phyloP scores from a whole-genome alignment of 768 basidiomycete genomes.

The Holtermanniella nyarrowii region DNA sequence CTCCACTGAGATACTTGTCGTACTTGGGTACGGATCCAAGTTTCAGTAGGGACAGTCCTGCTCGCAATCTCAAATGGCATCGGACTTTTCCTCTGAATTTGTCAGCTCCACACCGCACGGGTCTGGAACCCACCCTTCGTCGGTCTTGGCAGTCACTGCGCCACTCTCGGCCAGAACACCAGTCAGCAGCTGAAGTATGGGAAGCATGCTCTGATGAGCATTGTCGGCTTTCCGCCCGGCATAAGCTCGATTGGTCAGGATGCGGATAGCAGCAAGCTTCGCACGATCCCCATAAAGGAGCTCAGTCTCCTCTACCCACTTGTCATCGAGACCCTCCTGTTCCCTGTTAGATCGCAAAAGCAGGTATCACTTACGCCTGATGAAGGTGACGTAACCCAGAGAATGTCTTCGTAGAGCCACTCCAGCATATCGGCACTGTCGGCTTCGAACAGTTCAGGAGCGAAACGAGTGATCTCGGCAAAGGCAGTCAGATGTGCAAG shows the following conservation, averaged over 20 bases:
- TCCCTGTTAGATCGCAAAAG: neutral
- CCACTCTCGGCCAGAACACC: constrained; percentile 63
- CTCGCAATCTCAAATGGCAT: constrained; percentile 71
- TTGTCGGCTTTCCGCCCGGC: constrained; percentile 49
- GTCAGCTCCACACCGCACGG: constrained; percentile 5
- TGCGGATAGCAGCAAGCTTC: constrained; percentile 66
- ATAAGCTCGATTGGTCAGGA: constrained; percentile 69
- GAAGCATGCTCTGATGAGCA: constrained; percentile 56
- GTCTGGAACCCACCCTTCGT: constrained; percentile 47
- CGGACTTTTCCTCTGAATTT: constrained; percentile 46
- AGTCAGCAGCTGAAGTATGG: constrained; percentile 65
- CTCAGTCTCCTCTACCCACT: constrained; percentile 66
- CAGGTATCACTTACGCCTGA: constrained; percentile 16
- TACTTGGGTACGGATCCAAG: constrained; percentile 50
- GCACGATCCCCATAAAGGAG: constrained; percentile 54
- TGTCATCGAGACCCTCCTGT: constrained; percentile 40
- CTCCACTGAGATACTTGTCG: constrained; percentile 48
- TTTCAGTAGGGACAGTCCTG: constrained; percentile 69
- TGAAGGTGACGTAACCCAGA: constrained; percentile 11
- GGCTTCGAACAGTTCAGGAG: constrained; percentile 64
- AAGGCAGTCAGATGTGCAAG: constrained; percentile 63
- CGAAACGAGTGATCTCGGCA: constrained; percentile 59
- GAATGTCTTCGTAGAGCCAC: constrained; percentile 46
- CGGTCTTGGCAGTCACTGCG: constrained; percentile 48
- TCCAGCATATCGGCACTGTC: constrained; percentile 64